A percentile compares a stretch with the other conserved stretches of the same genome.
phyloP scores from a whole-genome alignment of 2,329 filamentous ascomycete species.

The Pseudohalonectria lignicola region DNA sequence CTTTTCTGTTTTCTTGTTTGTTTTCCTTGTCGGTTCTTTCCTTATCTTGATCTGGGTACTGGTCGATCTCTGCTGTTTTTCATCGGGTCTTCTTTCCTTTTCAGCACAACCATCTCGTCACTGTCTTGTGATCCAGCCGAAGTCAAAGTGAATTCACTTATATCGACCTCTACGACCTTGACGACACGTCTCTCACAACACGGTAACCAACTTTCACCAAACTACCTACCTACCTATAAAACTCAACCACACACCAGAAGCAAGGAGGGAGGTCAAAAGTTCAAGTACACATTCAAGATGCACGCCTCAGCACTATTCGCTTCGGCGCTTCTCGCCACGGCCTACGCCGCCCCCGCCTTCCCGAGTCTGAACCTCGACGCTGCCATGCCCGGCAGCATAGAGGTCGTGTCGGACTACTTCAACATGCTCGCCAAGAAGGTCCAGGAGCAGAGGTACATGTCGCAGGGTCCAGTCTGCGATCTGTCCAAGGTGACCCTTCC shows the following conservation, averaged over 20 bases:
- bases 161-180: no score
- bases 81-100: slow-evolving; percentile 6
- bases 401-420: slow-evolving; percentile 49
- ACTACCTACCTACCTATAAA: no score
- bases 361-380: slow-evolving; percentile 30
- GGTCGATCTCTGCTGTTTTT: slow-evolving; percentile 3
- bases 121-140: no score
- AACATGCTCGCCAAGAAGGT: slow-evolving; percentile 46
- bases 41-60: slow-evolving; percentile 3
- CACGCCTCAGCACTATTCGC: slow-evolving; percentile 31
- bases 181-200: no score
- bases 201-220: no score
- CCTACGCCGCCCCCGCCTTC: slow-evolving; percentile 32
- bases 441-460: slow-evolving; percentile 30
- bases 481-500: slow-evolving; percentile 39
- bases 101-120: neutral
- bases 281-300: slow-evolving; percentile 27
- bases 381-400: slow-evolving; percentile 26
- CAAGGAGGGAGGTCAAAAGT: neutral
- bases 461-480: slow-evolving; percentile 35
- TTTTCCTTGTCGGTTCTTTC: slow-evolving; percentile 5
- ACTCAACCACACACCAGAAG: no score
- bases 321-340: slow-evolving; percentile 33
- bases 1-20: slow-evolving; percentile 5
- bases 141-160: no score